Evolutionary conservation across 1,284 basidiomycete species (phyloP).

Genomic region (Trichosporon ovoides): DNA sequence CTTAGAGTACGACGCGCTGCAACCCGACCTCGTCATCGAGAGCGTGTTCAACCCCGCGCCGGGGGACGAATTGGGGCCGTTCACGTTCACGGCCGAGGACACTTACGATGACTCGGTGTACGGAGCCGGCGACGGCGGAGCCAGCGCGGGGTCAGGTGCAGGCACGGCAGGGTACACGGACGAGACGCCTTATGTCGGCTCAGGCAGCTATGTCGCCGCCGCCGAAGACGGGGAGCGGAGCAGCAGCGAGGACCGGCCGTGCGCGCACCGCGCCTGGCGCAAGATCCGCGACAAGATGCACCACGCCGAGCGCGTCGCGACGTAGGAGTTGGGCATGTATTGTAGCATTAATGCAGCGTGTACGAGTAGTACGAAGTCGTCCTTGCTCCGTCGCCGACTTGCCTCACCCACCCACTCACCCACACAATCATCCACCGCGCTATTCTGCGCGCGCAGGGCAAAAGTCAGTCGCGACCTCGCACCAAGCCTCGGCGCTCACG

Average conservation of each 20-base stretch:
- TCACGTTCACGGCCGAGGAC: slow-evolving; percentile 31
- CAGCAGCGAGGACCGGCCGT: too few species aligned
- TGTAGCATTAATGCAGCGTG: too few species aligned
- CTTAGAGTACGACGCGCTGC: slow-evolving; percentile 6
- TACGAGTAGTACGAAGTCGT: too few species aligned
- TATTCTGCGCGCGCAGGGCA: too few species aligned
- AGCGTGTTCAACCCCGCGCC: slow-evolving; percentile 42
- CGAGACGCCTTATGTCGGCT: not conserved
- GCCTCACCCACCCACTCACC: too few species aligned
- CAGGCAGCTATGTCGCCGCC: not conserved
- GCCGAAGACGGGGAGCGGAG: not conserved
- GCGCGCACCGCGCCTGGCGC: not conserved
- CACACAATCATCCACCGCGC: too few species aligned
- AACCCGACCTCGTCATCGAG: slow-evolving; percentile 41
- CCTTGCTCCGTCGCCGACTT: too few species aligned
- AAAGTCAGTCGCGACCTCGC: too few species aligned
- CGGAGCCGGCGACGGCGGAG: not conserved
- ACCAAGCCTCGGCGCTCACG: too few species aligned
- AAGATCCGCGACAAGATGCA: not conserved
- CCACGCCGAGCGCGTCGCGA: not conserved
- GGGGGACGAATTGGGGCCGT: slow-evolving; percentile 30
- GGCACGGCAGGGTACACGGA: not conserved
- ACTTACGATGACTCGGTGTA: not conserved
- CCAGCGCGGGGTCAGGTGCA: not conserved
- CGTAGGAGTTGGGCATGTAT: too few species aligned